phyloP scores from a whole-genome alignment of 257 asterid species.

The Gentiana macrophylla region DNA sequence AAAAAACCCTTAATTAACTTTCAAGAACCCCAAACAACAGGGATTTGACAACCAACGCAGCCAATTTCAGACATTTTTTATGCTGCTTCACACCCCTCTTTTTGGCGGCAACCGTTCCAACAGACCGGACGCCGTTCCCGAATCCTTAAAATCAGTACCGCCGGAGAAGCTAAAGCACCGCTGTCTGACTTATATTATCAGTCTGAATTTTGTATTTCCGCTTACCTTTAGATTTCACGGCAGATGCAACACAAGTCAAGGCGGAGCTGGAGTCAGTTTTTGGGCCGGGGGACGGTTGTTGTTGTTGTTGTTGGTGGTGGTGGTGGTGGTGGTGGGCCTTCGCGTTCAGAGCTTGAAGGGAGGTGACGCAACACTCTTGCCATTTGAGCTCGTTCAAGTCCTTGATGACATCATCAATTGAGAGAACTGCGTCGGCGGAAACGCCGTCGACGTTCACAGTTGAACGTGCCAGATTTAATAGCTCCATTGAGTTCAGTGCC shows the following conservation, averaged over 20 bases:
- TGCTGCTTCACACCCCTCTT: conserved; percentile 1
- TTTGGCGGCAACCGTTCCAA: conserved; percentile 8
- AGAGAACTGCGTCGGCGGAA: conserved; percentile 28
- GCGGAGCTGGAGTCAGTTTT: background rate
- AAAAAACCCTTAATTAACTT: too few relatives aligned
- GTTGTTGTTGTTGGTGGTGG: conserved; percentile 1
- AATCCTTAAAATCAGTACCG: background rate
- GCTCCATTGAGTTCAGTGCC: conserved; percentile 33
- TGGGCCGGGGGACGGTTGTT: background rate
- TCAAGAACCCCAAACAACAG: too few relatives aligned
- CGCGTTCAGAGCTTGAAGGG: conserved; percentile 33
- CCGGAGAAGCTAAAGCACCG: background rate
- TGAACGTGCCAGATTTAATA: conserved; percentile 47
- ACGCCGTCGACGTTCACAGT: conserved; percentile 33
- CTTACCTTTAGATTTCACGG: background rate
- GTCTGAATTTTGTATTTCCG: conserved; percentile 2
- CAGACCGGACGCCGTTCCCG: background rate
- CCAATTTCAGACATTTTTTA: too few relatives aligned
- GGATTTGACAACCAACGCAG: too few relatives aligned
- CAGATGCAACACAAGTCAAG: background rate
- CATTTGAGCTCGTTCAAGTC: conserved; percentile 50
- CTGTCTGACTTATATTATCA: background rate
- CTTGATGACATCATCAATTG: conserved; percentile 32
- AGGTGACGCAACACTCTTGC: conserved; percentile 66
- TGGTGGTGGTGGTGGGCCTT: background rate